These are phyloP conservation scores for Penicillium goetzii DNA, from an alignment of 495 filamentous ascomycete genomes.

Conservation along the genomic window DNA sequence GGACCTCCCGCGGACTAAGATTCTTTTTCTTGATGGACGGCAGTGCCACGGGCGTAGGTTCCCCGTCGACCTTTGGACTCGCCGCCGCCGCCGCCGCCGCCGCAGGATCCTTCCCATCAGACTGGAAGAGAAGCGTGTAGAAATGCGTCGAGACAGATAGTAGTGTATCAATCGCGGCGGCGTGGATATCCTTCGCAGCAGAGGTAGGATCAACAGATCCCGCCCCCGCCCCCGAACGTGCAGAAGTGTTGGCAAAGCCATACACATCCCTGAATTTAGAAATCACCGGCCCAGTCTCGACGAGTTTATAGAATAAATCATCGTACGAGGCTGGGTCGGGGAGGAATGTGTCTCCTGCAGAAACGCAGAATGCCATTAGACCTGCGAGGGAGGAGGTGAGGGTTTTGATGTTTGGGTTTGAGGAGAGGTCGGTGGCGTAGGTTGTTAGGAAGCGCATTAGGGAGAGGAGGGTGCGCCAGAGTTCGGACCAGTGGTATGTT, in stretches of 20 bases:
- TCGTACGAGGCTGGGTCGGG: constrained; percentile 88
- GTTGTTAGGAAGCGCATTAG: constrained; percentile 89
- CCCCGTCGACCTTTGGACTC: constrained; percentile 33
- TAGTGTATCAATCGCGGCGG: constrained; percentile 74
- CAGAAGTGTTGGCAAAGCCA: constrained; percentile 25
- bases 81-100: constrained; percentile 14
- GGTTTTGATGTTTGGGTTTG: constrained; percentile 60
- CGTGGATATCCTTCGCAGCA: constrained; percentile 32
- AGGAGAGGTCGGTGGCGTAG: constrained; percentile 75
- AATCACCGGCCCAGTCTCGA: constrained; percentile 86
- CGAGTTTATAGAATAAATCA: constrained; percentile 96
- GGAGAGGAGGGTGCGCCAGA: constrained; percentile 87
- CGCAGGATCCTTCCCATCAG: constrained; percentile 46
- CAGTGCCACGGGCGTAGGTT: constrained; percentile 32
- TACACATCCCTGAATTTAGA: constrained; percentile 82
- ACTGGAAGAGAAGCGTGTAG: constrained; percentile 74
- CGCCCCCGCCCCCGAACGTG: neutral
- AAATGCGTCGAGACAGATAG: constrained; percentile 87
- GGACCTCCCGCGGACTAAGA: constrained; percentile 81
- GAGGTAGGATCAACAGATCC: constrained; percentile 16
- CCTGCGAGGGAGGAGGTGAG: constrained; percentile 65
- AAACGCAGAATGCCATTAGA: constrained; percentile 84
- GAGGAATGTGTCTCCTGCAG: constrained; percentile 87
- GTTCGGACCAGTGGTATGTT: constrained; percentile 91
- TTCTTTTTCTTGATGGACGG: constrained; percentile 56